phyloP scores from a whole-genome alignment of 1,284 basidiomycete species.

The Austropuccinia psidii region DNA sequence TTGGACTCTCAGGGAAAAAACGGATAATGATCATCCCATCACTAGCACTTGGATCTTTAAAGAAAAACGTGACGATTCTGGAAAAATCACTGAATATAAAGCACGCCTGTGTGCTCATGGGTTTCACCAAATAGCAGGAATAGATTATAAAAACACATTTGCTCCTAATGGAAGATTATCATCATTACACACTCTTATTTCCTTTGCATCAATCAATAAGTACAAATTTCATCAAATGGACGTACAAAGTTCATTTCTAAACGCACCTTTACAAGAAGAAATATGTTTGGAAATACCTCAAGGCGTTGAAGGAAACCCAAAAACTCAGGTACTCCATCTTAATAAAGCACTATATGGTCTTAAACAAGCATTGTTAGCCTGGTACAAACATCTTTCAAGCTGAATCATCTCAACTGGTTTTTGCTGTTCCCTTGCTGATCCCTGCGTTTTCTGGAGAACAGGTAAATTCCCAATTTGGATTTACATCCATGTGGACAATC shows the following conservation, averaged over 20 bases:
- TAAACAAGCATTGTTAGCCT: neutral
- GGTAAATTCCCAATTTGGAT: too few species aligned
- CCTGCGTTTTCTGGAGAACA: too few species aligned
- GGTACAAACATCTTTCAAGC: neutral
- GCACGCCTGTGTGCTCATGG: neutral
- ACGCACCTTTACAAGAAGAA: neutral
- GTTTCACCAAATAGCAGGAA: neutral
- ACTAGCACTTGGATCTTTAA: slow-evolving; percentile 12
- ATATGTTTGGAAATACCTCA: neutral
- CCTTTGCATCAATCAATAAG: neutral
- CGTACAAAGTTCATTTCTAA: slow-evolving; percentile 1
- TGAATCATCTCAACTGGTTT: neutral
- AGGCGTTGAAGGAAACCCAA: neutral
- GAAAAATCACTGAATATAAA: neutral
- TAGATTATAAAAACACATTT: neutral
- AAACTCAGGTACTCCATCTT: neutral
- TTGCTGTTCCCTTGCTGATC: too few species aligned
- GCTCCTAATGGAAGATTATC: neutral
- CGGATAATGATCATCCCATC: neutral
- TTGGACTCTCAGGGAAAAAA: neutral
- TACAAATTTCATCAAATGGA: slow-evolving; percentile 14
- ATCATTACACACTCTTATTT: neutral
- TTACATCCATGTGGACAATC: too few species aligned
- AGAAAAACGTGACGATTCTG: neutral
- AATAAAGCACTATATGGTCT: neutral